A percentile compares a stretch with the other conserved stretches of the same genome.
These are phyloP conservation scores for Rhodotorula graminis DNA, from an alignment of 768 basidiomycete species.

Conservation along the genomic window DNA sequence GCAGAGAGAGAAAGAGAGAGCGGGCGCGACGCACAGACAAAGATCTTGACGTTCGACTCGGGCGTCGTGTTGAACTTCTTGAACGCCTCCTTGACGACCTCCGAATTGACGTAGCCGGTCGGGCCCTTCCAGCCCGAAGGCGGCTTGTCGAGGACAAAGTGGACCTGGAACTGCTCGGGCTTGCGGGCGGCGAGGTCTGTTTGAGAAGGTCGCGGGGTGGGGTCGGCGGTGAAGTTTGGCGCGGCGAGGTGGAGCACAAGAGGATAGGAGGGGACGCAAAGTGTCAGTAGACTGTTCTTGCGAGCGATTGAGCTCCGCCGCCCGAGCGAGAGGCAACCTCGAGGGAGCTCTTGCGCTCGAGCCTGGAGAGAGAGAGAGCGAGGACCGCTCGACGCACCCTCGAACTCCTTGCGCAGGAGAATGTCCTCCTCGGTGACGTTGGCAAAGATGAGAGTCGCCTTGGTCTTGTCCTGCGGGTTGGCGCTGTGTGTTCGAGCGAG, in stretches of 20 bases:
- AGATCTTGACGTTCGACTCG: slow-evolving; percentile 73
- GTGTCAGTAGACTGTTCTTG: no score
- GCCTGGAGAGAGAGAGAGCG: neutral
- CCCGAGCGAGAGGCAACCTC: no score
- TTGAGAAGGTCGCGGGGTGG: neutral
- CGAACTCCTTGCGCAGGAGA: slow-evolving; percentile 72
- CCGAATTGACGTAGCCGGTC: slow-evolving; percentile 67
- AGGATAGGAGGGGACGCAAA: no score
- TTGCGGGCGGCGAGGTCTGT: slow-evolving; percentile 48
- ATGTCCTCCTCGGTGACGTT: slow-evolving; percentile 89
- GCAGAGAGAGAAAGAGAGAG: no score
- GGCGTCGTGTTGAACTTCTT: slow-evolving; percentile 35
- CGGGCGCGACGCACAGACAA: slow-evolving; percentile 62
- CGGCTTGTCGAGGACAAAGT: slow-evolving; percentile 81
- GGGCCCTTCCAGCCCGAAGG: slow-evolving; percentile 61
- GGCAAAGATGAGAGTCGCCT: slow-evolving; percentile 85
- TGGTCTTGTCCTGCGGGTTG: slow-evolving; percentile 78
- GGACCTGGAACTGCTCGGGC: slow-evolving; percentile 61
- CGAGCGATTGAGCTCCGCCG: no score
- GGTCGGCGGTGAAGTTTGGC: no score
- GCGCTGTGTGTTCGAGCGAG: no score
- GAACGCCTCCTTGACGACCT: slow-evolving; percentile 65
- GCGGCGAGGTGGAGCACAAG: neutral
- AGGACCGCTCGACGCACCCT: slow-evolving; percentile 43
- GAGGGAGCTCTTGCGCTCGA: no score